phyloP scores from a whole-genome alignment of 2,329 filamentous ascomycete species.

The Elsinoe arachidis region DNA sequence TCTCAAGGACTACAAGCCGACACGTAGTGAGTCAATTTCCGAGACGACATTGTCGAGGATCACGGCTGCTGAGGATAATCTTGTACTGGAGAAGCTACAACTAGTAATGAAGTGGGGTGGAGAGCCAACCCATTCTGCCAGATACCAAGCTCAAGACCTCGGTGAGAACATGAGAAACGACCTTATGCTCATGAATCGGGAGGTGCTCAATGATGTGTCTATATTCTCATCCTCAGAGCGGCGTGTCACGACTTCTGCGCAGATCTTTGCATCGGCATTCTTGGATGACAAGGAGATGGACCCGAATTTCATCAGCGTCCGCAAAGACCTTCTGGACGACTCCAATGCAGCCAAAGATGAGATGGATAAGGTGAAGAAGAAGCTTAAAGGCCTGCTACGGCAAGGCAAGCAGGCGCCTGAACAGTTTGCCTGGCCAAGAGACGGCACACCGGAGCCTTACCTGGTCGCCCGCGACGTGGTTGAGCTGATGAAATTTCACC shows the following conservation, averaged over 20 bases:
- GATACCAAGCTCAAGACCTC: slow-evolving; percentile 91
- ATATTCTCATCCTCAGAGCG: slow-evolving; percentile 95
- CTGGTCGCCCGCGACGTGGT: slow-evolving; percentile 87
- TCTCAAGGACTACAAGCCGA: slow-evolving; percentile 36
- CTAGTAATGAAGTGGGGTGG: slow-evolving; percentile 99
- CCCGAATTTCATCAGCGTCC: slow-evolving; percentile 77
- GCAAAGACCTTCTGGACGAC: slow-evolving; percentile 92
- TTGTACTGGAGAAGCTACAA: slow-evolving; percentile 91
- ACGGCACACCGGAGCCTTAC: slow-evolving; percentile 87
- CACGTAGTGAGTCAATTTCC: slow-evolving; percentile 74
- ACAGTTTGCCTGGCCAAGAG: slow-evolving; percentile 93
- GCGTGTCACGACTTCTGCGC: slow-evolving; percentile 87
- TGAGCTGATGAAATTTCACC: slow-evolving; percentile 95
- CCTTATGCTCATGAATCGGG: slow-evolving; percentile 81
- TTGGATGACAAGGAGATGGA: slow-evolving; percentile 77
- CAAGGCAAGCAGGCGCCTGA: slow-evolving; percentile 89
- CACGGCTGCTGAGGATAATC: slow-evolving; percentile 83
- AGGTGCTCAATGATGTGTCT: slow-evolving; percentile 83
- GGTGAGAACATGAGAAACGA: slow-evolving; percentile 96
- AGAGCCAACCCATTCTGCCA: slow-evolving; percentile 91
- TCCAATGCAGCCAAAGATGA: slow-evolving; percentile 98
- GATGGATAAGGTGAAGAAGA: slow-evolving; percentile 99
- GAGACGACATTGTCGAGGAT: slow-evolving; percentile 89
- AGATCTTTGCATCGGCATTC: slow-evolving; percentile 90
- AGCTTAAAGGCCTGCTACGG: slow-evolving; percentile 83